Conservation (phyloP, 2,329 filamentous ascomycete genomes). For the Pseudocercospora eumusae region DNA sequence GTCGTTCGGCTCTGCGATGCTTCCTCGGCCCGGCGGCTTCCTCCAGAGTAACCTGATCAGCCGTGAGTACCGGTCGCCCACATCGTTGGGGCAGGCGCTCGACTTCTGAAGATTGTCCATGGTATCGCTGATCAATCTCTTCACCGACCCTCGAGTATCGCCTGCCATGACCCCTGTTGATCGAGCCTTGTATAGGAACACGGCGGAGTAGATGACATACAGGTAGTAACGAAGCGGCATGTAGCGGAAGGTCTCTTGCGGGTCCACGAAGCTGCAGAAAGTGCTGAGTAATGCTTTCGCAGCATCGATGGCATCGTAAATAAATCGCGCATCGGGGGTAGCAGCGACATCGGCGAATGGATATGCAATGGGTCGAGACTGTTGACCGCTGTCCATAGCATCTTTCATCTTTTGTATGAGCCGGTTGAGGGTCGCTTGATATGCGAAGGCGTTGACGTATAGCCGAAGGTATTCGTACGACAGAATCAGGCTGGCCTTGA, state of each 20-base stretch:
- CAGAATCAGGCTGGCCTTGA: conserved; percentile 62
- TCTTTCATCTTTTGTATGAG: conserved; percentile 33
- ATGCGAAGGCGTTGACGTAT: conserved; percentile 68
- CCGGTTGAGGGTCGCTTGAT: conserved; percentile 51
- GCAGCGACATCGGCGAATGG: conserved; percentile 51
- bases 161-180: conserved; percentile 61
- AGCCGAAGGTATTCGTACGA: conserved; percentile 66
- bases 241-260: conserved; percentile 60
- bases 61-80: conserved; percentile 62
- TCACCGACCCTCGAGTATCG: conserved; percentile 58
- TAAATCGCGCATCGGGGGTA: conserved; percentile 65
- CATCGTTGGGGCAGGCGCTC: conserved; percentile 59
- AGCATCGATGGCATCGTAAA: conserved; percentile 66
- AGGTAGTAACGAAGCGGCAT: conserved; percentile 67
- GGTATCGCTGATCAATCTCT: conserved; percentile 59
- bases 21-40: conserved; percentile 37
- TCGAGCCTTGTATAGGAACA: conserved; percentile 66
- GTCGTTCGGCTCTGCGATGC: conserved; percentile 30
- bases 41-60: conserved; percentile 64
- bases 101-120: conserved; percentile 62
- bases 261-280: conserved; percentile 61
- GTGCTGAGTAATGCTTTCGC: conserved; percentile 63
- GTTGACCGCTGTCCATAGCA: conserved; percentile 32
- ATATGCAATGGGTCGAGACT: conserved; percentile 26
- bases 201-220: conserved; percentile 63